Conservation (phyloP, 2,329 filamentous ascomycete species). For the Penicillium concentricum region DNA sequence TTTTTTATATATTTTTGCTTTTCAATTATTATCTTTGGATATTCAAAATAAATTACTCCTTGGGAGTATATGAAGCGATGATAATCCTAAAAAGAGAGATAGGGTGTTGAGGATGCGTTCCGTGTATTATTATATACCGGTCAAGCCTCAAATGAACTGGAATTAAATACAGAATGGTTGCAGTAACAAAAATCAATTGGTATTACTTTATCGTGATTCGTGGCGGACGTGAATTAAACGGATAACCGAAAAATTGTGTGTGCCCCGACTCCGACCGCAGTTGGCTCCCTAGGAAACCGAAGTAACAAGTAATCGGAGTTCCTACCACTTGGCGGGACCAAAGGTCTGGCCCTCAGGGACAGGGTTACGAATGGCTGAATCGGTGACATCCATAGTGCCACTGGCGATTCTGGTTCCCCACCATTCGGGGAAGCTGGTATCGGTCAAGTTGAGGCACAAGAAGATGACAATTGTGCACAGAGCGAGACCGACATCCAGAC, state of each 20-base stretch:
- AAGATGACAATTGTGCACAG: conserved; percentile 68
- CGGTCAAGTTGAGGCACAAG: conserved; percentile 64
- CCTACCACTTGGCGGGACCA: conserved; percentile 50
- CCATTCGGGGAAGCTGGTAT: conserved; percentile 58
- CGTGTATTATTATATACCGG: neutral
- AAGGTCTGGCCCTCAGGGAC: conserved; percentile 59
- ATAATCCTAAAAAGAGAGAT: neutral
- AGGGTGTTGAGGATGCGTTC: neutral
- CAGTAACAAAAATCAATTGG: neutral
- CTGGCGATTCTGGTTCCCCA: conserved; percentile 64
- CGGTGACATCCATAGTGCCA: conserved; percentile 61
- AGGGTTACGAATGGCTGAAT: conserved; percentile 57
- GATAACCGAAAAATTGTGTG: neutral
- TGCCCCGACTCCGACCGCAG: neutral
- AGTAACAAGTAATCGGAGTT: neutral
- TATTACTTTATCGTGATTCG: conserved; percentile 2
- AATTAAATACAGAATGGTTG: neutral
- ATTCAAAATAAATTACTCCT: neutral
- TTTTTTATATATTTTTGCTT: neutral
- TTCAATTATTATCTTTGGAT: neutral
- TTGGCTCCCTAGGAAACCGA: neutral
- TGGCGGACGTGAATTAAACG: neutral
- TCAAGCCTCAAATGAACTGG: neutral
- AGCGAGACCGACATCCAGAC: conserved; percentile 66
- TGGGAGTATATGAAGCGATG: neutral